These are phyloP conservation scores for Begonia masoniana DNA, from an alignment of 306 rosid genomes.

Conservation along the genomic window DNA sequence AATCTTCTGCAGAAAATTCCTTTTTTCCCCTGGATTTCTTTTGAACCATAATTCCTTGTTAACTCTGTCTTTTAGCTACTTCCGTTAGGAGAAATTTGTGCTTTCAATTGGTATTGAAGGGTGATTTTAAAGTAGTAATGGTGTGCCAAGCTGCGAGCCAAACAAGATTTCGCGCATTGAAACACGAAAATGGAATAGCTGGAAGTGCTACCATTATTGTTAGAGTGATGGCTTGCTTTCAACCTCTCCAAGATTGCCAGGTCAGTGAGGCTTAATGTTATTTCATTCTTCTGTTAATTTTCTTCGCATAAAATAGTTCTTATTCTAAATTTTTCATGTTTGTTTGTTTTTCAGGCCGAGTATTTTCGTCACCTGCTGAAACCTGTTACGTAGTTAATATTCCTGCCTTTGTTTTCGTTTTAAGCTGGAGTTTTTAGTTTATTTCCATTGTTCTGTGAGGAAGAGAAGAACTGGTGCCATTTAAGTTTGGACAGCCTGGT, in stretches of 20 bases:
- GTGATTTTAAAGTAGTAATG: slow-evolving; percentile 78
- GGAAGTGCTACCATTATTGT: slow-evolving; percentile 86
- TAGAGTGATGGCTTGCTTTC: slow-evolving; percentile 94
- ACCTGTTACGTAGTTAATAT: slow-evolving; percentile 87
- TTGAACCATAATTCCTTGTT: background rate
- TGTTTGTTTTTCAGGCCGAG: slow-evolving; percentile 67
- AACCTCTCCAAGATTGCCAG: slow-evolving; percentile 98
- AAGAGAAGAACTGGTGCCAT: slow-evolving; percentile 7
- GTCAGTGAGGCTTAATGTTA: slow-evolving; percentile 20
- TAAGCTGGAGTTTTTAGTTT: slow-evolving; percentile 51
- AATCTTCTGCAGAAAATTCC: background rate
- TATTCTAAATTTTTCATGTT: slow-evolving; percentile 1
- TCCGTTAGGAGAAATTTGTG: slow-evolving; percentile 25
- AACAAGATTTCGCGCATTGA: slow-evolving; percentile 98
- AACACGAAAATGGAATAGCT: slow-evolving; percentile 84
- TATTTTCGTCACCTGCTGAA: slow-evolving; percentile 93
- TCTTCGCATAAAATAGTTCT: background rate
- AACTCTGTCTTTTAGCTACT: slow-evolving; percentile 7
- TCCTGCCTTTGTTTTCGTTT: slow-evolving; percentile 21
- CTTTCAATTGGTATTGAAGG: slow-evolving; percentile 25
- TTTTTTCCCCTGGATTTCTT: background rate
- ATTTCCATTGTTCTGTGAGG: slow-evolving; percentile 46
- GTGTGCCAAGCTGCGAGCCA: slow-evolving; percentile 99
- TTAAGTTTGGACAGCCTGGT: too few species aligned
- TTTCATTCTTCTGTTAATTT: background rate